phyloP scores from a whole-genome alignment of 2,329 filamentous ascomycete genomes.

The Laburnicola sp. region DNA sequence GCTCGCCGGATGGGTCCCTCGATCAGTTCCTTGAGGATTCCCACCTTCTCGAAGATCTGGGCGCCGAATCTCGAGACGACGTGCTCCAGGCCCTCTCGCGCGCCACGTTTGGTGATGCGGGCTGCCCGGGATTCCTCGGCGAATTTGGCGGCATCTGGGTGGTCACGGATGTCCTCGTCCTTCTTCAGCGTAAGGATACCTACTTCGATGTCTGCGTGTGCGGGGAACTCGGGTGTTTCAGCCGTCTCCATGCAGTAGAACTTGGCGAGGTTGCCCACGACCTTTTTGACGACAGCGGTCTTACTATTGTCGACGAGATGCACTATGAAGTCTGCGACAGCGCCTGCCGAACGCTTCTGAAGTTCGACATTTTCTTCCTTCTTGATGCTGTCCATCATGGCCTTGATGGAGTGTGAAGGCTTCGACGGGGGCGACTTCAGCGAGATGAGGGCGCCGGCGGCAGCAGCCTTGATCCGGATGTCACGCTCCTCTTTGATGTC shows the following conservation, averaged over 20 bases:
- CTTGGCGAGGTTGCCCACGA: slow-evolving; percentile 92
- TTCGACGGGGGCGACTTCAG: slow-evolving; percentile 89
- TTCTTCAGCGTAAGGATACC: slow-evolving; percentile 93
- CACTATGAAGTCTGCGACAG: slow-evolving; percentile 82
- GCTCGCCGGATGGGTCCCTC: slow-evolving; percentile 76
- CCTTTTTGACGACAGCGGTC: slow-evolving; percentile 87
- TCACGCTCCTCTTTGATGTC: slow-evolving; percentile 79
- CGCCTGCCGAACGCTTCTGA: slow-evolving; percentile 81
- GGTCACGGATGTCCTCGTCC: slow-evolving; percentile 93
- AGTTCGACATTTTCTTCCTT: slow-evolving; percentile 88
- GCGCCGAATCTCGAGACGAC: slow-evolving; percentile 78
- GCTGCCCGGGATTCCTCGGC: slow-evolving; percentile 87
- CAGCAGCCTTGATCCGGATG: slow-evolving; percentile 80
- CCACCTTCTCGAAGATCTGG: slow-evolving; percentile 77
- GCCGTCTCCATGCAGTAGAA: slow-evolving; percentile 98
- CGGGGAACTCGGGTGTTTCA: slow-evolving; percentile 92
- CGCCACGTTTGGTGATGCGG: slow-evolving; percentile 85
- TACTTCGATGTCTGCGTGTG: slow-evolving; percentile 75
- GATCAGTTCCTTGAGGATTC: slow-evolving; percentile 79
- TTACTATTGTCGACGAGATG: slow-evolving; percentile 80
- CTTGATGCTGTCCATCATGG: slow-evolving; percentile 98
- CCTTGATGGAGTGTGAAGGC: slow-evolving; percentile 88
- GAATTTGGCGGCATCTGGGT: slow-evolving; percentile 86
- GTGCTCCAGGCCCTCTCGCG: slow-evolving; percentile 91
- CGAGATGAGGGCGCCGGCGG: slow-evolving; percentile 85